Percentiles rank a stretch among this genome's conserved stretches.
phyloP scores from a whole-genome alignment of 441 rosid genomes.

The Adansonia grandidieri region DNA sequence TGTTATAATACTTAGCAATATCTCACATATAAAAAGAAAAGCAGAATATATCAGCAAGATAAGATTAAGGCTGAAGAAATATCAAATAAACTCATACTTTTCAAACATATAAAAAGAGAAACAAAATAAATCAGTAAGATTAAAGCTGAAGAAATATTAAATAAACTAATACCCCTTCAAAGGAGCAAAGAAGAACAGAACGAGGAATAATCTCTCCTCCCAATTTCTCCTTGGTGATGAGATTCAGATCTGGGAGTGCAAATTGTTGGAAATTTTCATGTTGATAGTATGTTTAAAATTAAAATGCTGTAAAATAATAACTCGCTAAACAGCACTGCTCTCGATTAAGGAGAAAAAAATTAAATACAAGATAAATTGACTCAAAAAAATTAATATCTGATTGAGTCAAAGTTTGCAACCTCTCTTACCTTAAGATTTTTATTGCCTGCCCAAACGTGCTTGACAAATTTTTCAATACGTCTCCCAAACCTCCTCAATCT shows the following conservation, averaged over 20 bases:
- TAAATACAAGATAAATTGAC: no score
- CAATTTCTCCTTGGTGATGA: constrained; percentile 82
- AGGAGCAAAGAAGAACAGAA: constrained; percentile 90
- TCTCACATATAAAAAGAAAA: not conserved
- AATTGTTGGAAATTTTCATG: constrained; percentile 29
- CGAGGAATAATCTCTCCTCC: constrained; percentile 99
- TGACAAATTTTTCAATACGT: no score
- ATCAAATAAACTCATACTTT: constrained; percentile 58
- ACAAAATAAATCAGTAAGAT: not conserved
- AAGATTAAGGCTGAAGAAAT: not conserved
- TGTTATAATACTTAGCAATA: not conserved
- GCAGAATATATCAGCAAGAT: constrained; percentile 12
- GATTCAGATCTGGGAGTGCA: constrained; percentile 85
- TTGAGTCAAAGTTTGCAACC: no score
- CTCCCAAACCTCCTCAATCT: no score
- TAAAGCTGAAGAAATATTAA: not conserved
- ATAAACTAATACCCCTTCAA: constrained; percentile 83
- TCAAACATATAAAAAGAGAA: no score
- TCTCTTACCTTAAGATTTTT: no score
- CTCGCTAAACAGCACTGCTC: no score
- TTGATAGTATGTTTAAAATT: no score
- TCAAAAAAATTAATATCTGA: no score
- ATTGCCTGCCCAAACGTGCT: no score
- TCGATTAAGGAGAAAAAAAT: no score
- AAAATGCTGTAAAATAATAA: no score